Evolutionary conservation across 2,329 filamentous ascomycete species (phyloP), one percentile per base, ranked within the genome.

Genomic region (Xylariaceae sp.): DNA sequence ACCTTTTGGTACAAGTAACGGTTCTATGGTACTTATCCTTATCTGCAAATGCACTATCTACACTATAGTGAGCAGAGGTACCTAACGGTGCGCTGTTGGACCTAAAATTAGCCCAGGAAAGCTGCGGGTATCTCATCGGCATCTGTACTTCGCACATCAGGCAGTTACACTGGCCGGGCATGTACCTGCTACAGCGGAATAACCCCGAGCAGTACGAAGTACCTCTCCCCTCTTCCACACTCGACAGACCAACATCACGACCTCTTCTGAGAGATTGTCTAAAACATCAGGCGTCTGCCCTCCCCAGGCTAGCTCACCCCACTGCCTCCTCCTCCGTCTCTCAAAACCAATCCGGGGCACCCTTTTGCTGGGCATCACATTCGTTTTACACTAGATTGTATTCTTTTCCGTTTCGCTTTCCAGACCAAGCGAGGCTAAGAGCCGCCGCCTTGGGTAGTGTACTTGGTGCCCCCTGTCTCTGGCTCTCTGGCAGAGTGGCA

Each of bases 351-450:
- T 51, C 55, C 49, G 52, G 49, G n/a, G 45, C 44, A 45, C 43
- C 37, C 15, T n/a, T 30, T 13, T 34, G 21, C 47, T 49, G 49
- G 55, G 53, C 29, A 50, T 48, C 37, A 57, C 57, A 30, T 41
- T 59, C 57, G 52, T 59, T 59, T 36, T 16, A 18, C 21, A 18
- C 30, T 39, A 37, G 29, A 47, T 45, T 43, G 48, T 47, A 41
- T 30, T 46, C 40, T 47, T 51, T 51, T 43, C 43, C 16, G 26
- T 37, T n/a, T 41, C 15, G 8, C 8, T 19, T 30, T 32, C 45
- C 19, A 15, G 8, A 32, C 42, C 21, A 45, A 21, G 37, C 39
- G 10, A 50, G 36, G 51, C 49, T 37, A 50, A 53, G 51, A 42
- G 22, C 44, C 32, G 54, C 51, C 48, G 51, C 51, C 49, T 44